Conservation (phyloP, 2,329 filamentous ascomycete species). For the Aspergillus fumigatus region DNA sequence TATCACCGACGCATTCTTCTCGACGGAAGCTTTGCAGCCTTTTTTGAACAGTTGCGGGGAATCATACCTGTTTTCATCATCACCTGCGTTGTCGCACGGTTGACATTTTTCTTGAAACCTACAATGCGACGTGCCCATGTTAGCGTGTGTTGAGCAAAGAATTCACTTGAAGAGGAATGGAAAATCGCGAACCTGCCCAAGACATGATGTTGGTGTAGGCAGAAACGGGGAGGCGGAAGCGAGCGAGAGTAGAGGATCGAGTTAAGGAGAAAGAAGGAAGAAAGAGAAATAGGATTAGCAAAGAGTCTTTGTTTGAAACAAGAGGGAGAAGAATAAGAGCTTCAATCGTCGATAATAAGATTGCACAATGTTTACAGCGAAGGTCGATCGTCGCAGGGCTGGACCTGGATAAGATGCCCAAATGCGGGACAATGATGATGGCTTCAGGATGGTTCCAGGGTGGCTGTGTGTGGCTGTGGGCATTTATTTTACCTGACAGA, state of each 20-base stretch:
- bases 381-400: not conserved
- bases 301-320: not conserved
- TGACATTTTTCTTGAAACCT: slow-evolving; percentile 96
- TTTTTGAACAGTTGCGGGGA: not conserved
- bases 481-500: not conserved
- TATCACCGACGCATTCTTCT: not conserved
- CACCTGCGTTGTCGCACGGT: slow-evolving; percentile 97
- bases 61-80: slow-evolving; percentile 95
- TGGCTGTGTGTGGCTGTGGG: slow-evolving; percentile 13
- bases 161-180: not conserved
- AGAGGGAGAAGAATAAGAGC: not conserved
- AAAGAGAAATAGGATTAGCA: not conserved
- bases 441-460: slow-evolving; percentile 8
- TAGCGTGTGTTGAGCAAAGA: not conserved
- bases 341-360: not conserved
- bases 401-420: slow-evolving; percentile 5
- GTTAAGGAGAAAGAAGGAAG: not conserved
- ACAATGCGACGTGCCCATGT: slow-evolving; percentile 8
- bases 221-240: slow-evolving; percentile 2
- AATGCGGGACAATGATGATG: slow-evolving; percentile 10
- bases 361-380: not conserved
- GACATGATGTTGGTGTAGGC: slow-evolving; percentile 52
- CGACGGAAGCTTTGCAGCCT: not conserved
- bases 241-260: not conserved
- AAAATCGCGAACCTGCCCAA: slow-evolving; percentile 57